Evolutionary conservation across 192 early-diverging fungal species (phyloP), one percentile per base, ranked within the genome.

Genomic region (Kickxella alabastrina): DNA sequence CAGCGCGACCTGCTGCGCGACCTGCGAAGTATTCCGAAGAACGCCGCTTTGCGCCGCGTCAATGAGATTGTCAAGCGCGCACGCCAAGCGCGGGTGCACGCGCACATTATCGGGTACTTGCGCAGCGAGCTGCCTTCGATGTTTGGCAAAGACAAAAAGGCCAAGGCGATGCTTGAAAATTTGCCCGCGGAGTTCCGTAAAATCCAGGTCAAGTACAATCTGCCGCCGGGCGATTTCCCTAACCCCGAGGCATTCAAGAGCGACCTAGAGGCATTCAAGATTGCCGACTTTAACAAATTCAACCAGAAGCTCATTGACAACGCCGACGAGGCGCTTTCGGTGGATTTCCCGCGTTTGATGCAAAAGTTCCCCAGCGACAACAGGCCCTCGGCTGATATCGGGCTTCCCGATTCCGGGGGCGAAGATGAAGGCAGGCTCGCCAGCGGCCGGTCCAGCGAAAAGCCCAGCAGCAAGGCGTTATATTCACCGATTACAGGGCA

Each of bases 11-110:
- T 94, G 29, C 54, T 93, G 18, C 75, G 77, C 23, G 89, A 91
- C 53, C 66, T 94, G 6, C 75, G 79, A 28, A 77, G 81, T 21
- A 75, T 93, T 15, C 88, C 89, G 6, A 75, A 85, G 49, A 94
- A 89, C 61, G 85, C 91, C 1, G 83, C 86, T 5, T 79, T 93
- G 34, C 83, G 91, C 8, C 88, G 90, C 29, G 82, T 94, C 43
- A 94, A 94, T 64, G 90, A 94, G 44, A 92, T 94, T 48, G 91
- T 92, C 39, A 92, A 92, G 52, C 80, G 91, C 10, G 86, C 91
- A 0, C 62, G 88, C 12, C 68, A 84, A 46, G 88, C 89, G 34
- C 69, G 83, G 52, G 90, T 92, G 1, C 92, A 95, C 52, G 91
- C 87, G 6, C 77, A 88, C 37, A 90, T 93, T 42, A 86, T 93